A percentile compares a stretch with the other conserved stretches of the same genome.
These are phyloP conservation scores for Exophiala mesophila DNA, from an alignment of 2,329 filamentous ascomycete genomes.

Conservation along the genomic window DNA sequence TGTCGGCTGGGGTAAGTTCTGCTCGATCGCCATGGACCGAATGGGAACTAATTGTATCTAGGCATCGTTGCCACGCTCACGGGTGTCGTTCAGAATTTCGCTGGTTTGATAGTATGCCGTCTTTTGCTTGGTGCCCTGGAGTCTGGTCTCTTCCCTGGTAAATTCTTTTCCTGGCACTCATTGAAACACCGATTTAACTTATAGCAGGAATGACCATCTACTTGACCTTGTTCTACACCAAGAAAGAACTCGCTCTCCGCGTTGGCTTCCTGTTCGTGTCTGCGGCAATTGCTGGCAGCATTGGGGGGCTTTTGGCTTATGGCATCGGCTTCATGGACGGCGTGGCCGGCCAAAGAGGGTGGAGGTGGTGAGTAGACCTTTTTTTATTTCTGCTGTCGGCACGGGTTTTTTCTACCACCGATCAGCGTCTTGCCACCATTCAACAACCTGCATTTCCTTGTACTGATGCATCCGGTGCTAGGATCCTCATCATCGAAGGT, in stretches of 20 bases:
- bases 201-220: constrained; percentile 48
- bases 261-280: constrained; percentile 44
- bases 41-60: constrained; percentile 35
- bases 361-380: constrained; percentile 38
- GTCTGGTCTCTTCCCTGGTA: constrained; percentile 37
- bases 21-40: constrained; percentile 26
- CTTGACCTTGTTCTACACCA: constrained; percentile 44
- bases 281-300: constrained; percentile 48
- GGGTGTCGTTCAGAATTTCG: constrained; percentile 44
- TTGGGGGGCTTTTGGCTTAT: constrained; percentile 49
- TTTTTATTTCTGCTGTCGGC: constrained; percentile 41
- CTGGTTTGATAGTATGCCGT: constrained; percentile 44
- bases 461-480: background rate
- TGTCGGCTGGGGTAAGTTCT: constrained; percentile 4
- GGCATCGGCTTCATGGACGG: constrained; percentile 51
- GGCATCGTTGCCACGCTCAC: constrained; percentile 46
- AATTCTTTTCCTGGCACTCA: background rate
- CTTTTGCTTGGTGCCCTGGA: constrained; percentile 43
- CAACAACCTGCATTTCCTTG: constrained; percentile 24
- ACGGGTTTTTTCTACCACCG: too few relatives aligned
- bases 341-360: constrained; percentile 42
- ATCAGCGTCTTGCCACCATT: too few relatives aligned
- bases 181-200: too few relatives aligned
- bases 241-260: constrained; percentile 40
- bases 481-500: constrained; percentile 51